Conservation (phyloP, 2,329 filamentous ascomycete species). For the Botryotinia convoluta region DNA sequence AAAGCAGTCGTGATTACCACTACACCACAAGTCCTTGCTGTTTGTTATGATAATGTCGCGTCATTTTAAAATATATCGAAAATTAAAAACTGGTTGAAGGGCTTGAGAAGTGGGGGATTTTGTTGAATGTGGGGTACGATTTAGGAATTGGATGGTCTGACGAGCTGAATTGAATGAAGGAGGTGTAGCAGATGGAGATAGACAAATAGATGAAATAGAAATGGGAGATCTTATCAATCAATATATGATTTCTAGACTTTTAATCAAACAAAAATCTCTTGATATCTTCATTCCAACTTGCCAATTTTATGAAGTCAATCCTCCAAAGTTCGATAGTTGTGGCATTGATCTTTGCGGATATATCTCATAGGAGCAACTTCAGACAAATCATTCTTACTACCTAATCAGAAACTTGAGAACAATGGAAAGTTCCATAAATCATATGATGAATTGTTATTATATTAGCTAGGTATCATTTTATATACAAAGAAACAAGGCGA, state of each 20-base stretch:
- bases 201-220: not conserved
- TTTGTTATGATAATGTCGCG: not conserved
- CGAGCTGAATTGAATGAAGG: not conserved
- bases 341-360: not conserved
- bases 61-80: too few relatives aligned
- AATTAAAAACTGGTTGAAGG: too few relatives aligned
- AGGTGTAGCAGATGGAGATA: not conserved
- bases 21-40: constrained; percentile 17
- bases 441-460: not conserved
- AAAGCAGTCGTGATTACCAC: constrained; percentile 25
- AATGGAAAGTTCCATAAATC: not conserved
- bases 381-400: not conserved
- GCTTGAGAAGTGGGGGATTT: not conserved
- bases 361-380: not conserved
- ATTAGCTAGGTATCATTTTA: not conserved
- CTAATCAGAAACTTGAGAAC: not conserved
- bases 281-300: not conserved
- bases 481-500: not conserved
- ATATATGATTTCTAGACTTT: not conserved
- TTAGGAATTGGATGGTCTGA: not conserved
- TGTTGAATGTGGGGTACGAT: not conserved
- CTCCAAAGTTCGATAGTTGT: not conserved
- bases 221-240: not conserved
- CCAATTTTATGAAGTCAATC: not conserved
- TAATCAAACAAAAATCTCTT: not conserved